Base-by-base conservation (phyloP, 106 monocot genomes). In the Allium cepa region DNA sequence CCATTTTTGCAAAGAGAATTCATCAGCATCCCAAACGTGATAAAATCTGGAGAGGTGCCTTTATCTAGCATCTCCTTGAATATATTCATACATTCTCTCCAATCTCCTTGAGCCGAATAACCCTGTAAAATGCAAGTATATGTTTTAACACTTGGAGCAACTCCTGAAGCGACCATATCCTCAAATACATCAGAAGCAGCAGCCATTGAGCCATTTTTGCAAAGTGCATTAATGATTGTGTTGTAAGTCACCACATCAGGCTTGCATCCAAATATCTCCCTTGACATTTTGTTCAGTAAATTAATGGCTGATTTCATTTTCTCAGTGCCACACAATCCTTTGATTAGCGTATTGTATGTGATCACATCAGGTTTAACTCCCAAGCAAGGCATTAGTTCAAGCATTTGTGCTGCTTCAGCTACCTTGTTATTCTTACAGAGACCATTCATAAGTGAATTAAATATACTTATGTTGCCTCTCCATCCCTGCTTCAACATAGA, bases 61-160 rank as follows among this genome's bases (percentile, higher is more conserved):
- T n/a, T 12, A 18, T 51, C 67, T 4, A 71, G 9, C 79, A 79
- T 79, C 49, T 86, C 72, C 16, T 76, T 70, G 9, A 82, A 59
- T 3, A 79, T 3, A 11, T 46, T 51, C 2, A 79, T 59, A 12
- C 79, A 75, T 5, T 63, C 45, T 18, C 76, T 67, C 26, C 74
- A 71, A 2, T 18, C 9, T 7, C 62, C 62, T 36, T 36, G 26
- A 62, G 10, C 15, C 1, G 36, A 62, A 14, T 64, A 16, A 10
- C 64, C 76, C 56, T 66, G 9, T n/a, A 89, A 70, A 7, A 90
- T 51, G 36, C 67, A 46, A 49, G 57, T 80, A 60, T 75, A 85
- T 10, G 72, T 75, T 47, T 67, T 50, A 59, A 60, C 62, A 64
- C 80, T 62, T 0, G 78, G 90, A 0, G 16, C 36, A 10, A 79